Base-by-base conservation (phyloP, 805 yeast genomes). In the Candida silvatica region DNA sequence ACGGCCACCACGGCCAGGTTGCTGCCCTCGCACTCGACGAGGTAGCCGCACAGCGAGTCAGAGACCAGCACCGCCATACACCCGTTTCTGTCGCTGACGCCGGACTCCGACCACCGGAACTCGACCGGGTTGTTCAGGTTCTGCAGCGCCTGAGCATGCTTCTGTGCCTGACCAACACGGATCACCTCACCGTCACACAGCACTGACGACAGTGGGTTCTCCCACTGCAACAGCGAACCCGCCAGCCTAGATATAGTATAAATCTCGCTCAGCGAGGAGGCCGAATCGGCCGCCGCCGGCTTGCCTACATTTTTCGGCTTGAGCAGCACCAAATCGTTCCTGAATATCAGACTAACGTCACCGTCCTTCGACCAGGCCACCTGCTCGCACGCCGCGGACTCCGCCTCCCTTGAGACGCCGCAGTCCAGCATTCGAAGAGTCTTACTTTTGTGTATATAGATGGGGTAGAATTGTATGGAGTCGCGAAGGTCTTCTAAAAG, bases 341-440 rank as follows among this genome's bases (percentile, higher is more conserved):
- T 39, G 3, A 39, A 35, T 12, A 37, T 31, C 2, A 42, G 17
- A 4, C 36, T n/a, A 8, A 46, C 34, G 4, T 20, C 29, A 3
- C 51, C 51, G 36, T 43, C 48, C 15, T 39, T 36, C 4, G 37
- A 25, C 29, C 41, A 41, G 4, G 34, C 35, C 3, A 45, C 18
- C 11, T 28, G 31, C 14, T 27, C 40, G 17, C 7, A 7, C 24
- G 12, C 24, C 12, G 12, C 27, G 11, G 24, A 22, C 24, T 22
- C 24, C n/a, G n/a, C n/a, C n/a, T n/a, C n/a, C n/a, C 24, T 22
- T 22, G 24, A 22, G 11, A 22, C 24, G 24, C 24, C 11, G 11
- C 24, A 22, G 24, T 8, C n/a, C n/a, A n/a, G n/a, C n/a, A n/a
- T n/a, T n/a, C n/a, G n/a, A n/a, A n/a, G n/a, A n/a, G n/a, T n/a